These are phyloP conservation scores for Daldinia sp. DNA, from an alignment of 2,329 filamentous ascomycete species.

Conservation along the genomic window DNA sequence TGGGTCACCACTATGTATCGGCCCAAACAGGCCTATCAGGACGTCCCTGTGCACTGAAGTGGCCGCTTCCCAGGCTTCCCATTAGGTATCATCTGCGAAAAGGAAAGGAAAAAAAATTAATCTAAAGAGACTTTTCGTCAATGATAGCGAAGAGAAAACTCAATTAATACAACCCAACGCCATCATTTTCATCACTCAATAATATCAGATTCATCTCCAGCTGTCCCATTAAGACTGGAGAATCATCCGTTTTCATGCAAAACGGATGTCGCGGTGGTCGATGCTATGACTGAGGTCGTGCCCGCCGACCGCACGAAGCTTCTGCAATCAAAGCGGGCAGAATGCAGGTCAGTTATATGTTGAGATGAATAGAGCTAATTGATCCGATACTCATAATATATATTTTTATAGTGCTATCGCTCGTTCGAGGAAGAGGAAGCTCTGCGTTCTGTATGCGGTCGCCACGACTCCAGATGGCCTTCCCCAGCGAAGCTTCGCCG, in stretches of 20 bases:
- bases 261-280: constrained; percentile 77
- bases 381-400: constrained; percentile 63
- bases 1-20: constrained; percentile 19
- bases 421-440: constrained; percentile 89
- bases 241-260: constrained; percentile 70
- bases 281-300: constrained; percentile 80
- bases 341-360: constrained; percentile 66
- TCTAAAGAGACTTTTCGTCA: constrained; percentile 33
- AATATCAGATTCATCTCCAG: constrained; percentile 51
- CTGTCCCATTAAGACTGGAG: constrained; percentile 52
- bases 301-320: constrained; percentile 73
- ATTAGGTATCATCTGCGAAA: constrained; percentile 26
- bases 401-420: constrained; percentile 73
- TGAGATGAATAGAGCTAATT: constrained; percentile 59
- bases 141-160: constrained; percentile 40
- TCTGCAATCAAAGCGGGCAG: constrained; percentile 73
- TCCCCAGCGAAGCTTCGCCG: constrained; percentile 68
- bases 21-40: constrained; percentile 14
- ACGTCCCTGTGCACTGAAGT: constrained; percentile 24
- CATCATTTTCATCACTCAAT: constrained; percentile 54
- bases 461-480: constrained; percentile 76
- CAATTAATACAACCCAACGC: constrained; percentile 53
- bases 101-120: constrained; percentile 48
- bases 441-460: constrained; percentile 86
- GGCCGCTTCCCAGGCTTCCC: not conserved